Evolutionary conservation across 2,329 filamentous ascomycete species (phyloP).

Genomic region (Pyrenochaeta sp.): DNA sequence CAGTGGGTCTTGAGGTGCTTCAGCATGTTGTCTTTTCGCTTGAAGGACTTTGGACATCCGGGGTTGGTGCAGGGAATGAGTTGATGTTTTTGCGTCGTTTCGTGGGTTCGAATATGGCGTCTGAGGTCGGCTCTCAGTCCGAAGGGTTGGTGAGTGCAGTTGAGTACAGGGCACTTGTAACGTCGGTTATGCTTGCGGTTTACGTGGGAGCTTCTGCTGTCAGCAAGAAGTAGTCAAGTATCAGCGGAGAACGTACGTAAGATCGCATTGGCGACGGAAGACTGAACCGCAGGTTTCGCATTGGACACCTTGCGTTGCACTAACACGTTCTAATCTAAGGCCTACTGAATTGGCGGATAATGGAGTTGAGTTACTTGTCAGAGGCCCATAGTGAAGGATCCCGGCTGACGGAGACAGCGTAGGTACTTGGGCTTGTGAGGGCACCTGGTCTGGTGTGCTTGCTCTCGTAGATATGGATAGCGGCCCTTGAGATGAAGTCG

Average conservation of each 20-base stretch:
- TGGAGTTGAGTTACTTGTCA: neutral
- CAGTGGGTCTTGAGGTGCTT: conserved; percentile 3
- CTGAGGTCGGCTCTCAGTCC: conserved; percentile 6
- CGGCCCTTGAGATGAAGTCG: neutral
- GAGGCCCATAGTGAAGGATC: neutral
- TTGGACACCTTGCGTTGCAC: neutral
- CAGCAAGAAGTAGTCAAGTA: too few species aligned
- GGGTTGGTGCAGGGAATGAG: neutral
- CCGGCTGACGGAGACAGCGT: neutral
- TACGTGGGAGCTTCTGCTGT: neutral
- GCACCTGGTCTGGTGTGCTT: neutral
- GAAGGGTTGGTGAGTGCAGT: conserved; percentile 8
- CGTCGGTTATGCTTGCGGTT: conserved; percentile 12
- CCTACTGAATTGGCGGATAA: neutral
- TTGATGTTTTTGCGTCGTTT: neutral
- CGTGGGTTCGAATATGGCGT: neutral
- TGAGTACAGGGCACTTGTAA: conserved; percentile 3
- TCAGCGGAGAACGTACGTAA: neutral
- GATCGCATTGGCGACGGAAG: neutral
- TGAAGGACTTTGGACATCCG: neutral
- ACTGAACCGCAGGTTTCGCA: neutral
- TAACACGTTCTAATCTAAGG: neutral
- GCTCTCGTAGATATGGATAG: neutral
- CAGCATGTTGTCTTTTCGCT: conserved; percentile 3
- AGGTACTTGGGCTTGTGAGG: neutral